Conservation (phyloP, 2,329 filamentous ascomycete species). For the Hansfordia pulvinata region DNA sequence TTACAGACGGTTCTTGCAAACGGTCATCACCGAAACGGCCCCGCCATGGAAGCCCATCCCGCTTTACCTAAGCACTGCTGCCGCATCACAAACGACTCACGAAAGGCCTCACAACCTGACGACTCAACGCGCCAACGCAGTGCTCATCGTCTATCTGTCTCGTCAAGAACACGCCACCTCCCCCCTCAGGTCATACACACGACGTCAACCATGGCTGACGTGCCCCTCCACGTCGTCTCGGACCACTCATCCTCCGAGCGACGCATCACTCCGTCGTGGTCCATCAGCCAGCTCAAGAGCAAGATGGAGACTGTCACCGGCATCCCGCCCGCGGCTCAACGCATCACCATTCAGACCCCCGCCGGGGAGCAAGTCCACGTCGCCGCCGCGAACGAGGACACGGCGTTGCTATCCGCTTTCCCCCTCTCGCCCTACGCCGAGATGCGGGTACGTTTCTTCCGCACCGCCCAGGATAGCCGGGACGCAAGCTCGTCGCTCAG, state of each 20-base stretch:
- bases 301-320: slow-evolving; percentile 92
- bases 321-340: slow-evolving; percentile 69
- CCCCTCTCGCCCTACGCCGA: slow-evolving; percentile 63
- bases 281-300: slow-evolving; percentile 66
- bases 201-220: slow-evolving; percentile 46
- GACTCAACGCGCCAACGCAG: too few relatives aligned
- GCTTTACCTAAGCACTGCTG: too few relatives aligned
- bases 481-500: too few relatives aligned
- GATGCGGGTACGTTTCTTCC: slow-evolving; percentile 62
- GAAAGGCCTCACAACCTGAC: too few relatives aligned
- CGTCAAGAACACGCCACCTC: slow-evolving; percentile 2
- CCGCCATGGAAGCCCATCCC: too few relatives aligned
- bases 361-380: slow-evolving; percentile 49
- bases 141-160: too few relatives aligned
- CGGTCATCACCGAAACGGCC: too few relatives aligned
- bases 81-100: too few relatives aligned
- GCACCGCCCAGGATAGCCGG: too few relatives aligned
- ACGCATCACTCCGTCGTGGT: slow-evolving; percentile 86
- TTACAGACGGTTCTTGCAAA: too few relatives aligned
- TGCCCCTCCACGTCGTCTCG: slow-evolving; percentile 62
- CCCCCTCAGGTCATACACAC: slow-evolving; percentile 4
- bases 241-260: slow-evolving; percentile 74
- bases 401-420: slow-evolving; percentile 48
- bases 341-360: slow-evolving; percentile 55
- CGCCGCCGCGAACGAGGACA: slow-evolving; percentile 61